Base-by-base conservation (phyloP, 2,329 filamentous ascomycete species). In the Fusarium devonianum region DNA sequence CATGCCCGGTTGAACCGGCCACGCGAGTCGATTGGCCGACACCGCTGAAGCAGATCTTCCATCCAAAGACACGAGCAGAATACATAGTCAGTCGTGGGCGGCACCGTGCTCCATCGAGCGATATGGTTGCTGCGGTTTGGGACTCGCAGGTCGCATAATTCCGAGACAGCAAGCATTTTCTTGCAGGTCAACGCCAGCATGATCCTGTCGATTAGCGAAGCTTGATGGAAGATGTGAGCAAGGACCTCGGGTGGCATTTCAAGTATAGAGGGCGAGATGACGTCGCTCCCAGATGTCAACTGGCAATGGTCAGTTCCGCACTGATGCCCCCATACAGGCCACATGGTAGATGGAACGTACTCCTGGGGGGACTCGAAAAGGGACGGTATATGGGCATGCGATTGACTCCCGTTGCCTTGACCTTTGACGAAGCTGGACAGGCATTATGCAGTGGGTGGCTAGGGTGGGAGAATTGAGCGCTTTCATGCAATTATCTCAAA, bases 201-300 rank as follows among this genome's bases (percentile, higher is more conserved):
- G 11, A 63, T 36, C 21, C 36, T 42, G 34, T 66, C 59, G 11
- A 47, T 34, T 16, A 34, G 22, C 5, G 32, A 21, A 7, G 54
- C 42, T 12, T 60, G 46, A 4, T 36, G 26, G 28, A 62, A 63
- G 26, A 69, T 60, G 4, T 58, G 49, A 17, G 54, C 39, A n/a
- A 69, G 44, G 33, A 68, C 58, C 19, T 69, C 67, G 12, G 57
- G 42, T 7, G 67, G 67, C 2, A 69, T 47, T n/a, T 28, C 51
- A 16, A 63, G 41, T 7, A 68, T 41, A 0, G 48, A 21, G 22
- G 55, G 38, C 12, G 26, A 49, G 18, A 13, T 33, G 14, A 16
- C 7, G 5, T 4, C 41, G 16, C 5, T 33, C 16, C 48, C 32
- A 2, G 12, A 19, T n/a, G 23, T 13, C 4, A 62, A 13, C 52